Evolutionary conservation across 1,284 basidiomycete species (phyloP).

Genomic region (Puccinia polysora): DNA sequence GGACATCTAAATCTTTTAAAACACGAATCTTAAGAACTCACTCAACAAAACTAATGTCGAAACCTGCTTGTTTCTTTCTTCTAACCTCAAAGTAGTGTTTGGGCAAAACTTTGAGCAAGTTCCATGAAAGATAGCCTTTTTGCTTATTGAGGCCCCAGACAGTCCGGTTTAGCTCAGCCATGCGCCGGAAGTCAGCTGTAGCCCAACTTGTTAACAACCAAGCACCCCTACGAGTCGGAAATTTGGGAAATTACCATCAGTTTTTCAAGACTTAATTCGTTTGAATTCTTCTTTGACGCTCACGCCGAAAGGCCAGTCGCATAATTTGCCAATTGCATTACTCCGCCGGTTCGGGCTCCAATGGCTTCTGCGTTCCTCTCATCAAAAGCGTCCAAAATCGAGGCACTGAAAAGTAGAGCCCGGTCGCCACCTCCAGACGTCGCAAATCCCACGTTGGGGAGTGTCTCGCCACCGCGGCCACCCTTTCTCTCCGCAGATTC

Average conservation of each 20-base stretch:
- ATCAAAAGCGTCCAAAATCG: slow-evolving; percentile 39
- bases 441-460: slow-evolving; percentile 37
- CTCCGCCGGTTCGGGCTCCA: slow-evolving; percentile 23
- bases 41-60: slow-evolving; percentile 40
- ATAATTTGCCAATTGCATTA: slow-evolving; percentile 42
- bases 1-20: neutral
- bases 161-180: slow-evolving; percentile 22
- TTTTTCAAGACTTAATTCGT: neutral
- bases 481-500: neutral
- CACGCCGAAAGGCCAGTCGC: slow-evolving; percentile 40
- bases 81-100: slow-evolving; percentile 11
- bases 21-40: neutral
- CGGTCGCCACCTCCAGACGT: slow-evolving; percentile 38
- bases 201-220: slow-evolving; percentile 39
- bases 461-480: slow-evolving; percentile 9
- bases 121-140: slow-evolving; percentile 33
- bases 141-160: slow-evolving; percentile 32
- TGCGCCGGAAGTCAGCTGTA: slow-evolving; percentile 32
- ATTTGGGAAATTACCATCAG: neutral
- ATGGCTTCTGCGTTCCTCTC: slow-evolving; percentile 25
- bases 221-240: slow-evolving; percentile 17
- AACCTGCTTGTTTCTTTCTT: slow-evolving; percentile 33
- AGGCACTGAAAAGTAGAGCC: slow-evolving; percentile 17
- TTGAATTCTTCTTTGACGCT: neutral
- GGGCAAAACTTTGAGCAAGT: slow-evolving; percentile 3